These are phyloP conservation scores for Serpula lacrymans DNA, from an alignment of 768 basidiomycete genomes.

Conservation along the genomic window DNA sequence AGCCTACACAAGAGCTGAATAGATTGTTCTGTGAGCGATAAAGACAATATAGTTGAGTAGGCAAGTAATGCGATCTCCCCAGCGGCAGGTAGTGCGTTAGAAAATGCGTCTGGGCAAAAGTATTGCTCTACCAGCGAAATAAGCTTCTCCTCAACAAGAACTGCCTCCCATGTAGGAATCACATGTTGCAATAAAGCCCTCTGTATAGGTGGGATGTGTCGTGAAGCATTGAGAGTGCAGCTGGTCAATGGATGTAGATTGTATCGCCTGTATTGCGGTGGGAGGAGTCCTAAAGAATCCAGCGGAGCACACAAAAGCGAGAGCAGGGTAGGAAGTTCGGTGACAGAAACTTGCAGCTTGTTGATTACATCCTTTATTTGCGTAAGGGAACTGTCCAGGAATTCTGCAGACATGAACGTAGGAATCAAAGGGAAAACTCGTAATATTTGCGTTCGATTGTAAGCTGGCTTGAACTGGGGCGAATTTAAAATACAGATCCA, in stretches of 20 bases:
- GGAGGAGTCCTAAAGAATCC: conserved; percentile 52
- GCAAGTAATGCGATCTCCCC: conserved; percentile 55
- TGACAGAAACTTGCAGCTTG: conserved; percentile 43
- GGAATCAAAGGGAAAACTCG: too few relatives aligned
- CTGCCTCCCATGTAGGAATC: conserved; percentile 64
- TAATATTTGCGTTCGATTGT: too few relatives aligned
- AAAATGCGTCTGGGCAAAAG: conserved; percentile 68
- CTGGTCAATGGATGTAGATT: conserved; percentile 37
- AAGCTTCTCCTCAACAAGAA: conserved; percentile 47
- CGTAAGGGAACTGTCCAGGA: conserved; percentile 1
- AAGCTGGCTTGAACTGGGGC: too few relatives aligned
- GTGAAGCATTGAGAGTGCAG: conserved; percentile 30
- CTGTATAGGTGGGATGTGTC: conserved; percentile 59
- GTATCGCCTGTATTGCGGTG: conserved; percentile 48
- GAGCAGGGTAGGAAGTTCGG: conserved; percentile 50
- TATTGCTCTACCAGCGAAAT: conserved; percentile 56
- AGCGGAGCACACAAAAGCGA: conserved; percentile 58
- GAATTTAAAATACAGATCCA: too few relatives aligned
- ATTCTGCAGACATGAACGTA: conserved; percentile 7
- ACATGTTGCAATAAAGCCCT: conserved; percentile 58
- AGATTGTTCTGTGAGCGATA: conserved; percentile 45
- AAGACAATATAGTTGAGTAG: conserved; percentile 61
- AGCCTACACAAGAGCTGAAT: conserved; percentile 55
- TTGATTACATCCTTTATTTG: conserved; percentile 39
- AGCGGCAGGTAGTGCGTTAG: conserved; percentile 45